These are phyloP conservation scores for Vaccinium vitisidaea DNA, from an alignment of 148 eudicot genomes.

Conservation along the genomic window DNA sequence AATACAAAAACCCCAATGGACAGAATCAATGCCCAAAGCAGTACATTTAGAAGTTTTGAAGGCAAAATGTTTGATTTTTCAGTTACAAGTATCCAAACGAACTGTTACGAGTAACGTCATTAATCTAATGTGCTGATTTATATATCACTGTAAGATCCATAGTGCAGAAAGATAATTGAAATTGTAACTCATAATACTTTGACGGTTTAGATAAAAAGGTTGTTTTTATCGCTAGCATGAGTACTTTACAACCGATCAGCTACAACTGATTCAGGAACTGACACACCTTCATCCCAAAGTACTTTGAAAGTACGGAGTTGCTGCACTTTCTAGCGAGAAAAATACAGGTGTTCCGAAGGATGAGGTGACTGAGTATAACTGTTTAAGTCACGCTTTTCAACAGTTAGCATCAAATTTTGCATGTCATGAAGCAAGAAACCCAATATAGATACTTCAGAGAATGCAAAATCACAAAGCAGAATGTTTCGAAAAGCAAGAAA, in stretches of 20 bases:
- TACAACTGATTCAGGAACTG: neutral
- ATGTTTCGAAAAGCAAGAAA: too few species aligned
- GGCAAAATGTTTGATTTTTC: neutral
- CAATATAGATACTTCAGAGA: neutral
- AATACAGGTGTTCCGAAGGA: constrained; percentile 55
- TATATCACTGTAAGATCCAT: neutral
- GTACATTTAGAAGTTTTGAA: neutral
- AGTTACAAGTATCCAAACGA: neutral
- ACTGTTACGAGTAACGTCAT: neutral
- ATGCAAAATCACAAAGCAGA: neutral
- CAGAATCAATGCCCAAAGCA: neutral
- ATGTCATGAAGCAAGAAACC: neutral
- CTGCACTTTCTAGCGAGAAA: constrained; percentile 85
- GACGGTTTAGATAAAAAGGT: neutral
- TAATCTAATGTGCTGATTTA: neutral
- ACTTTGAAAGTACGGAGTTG: constrained; percentile 49
- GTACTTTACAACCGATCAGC: neutral
- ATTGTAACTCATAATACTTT: neutral
- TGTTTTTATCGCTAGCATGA: neutral
- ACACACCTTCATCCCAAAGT: constrained; percentile 86
- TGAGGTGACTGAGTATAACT: constrained; percentile 73
- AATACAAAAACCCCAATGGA: neutral
- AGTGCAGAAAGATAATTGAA: neutral
- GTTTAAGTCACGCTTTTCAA: constrained; percentile 24
- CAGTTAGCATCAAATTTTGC: constrained; percentile 6